Percentiles rank a stretch among this genome's conserved stretches.
These are phyloP conservation scores for Meredithiella fracta DNA, from an alignment of 2,329 filamentous ascomycete genomes.

Conservation along the genomic window DNA sequence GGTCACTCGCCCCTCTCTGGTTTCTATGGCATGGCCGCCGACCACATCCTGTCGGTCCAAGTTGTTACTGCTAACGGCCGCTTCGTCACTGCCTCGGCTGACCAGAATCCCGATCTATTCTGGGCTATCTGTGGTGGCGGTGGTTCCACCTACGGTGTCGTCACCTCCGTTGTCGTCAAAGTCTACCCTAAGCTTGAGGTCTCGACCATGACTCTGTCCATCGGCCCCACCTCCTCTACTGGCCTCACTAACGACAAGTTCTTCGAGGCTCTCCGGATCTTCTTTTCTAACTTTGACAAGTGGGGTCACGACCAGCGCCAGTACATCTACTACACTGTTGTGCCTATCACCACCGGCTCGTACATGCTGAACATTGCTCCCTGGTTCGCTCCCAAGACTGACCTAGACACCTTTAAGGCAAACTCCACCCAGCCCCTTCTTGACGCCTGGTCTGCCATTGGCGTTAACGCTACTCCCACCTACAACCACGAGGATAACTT, in stretches of 20 bases:
- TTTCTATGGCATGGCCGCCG: constrained; percentile 29
- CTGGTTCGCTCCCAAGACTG: constrained; percentile 18
- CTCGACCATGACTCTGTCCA: constrained; percentile 20
- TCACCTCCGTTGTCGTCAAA: constrained; percentile 24
- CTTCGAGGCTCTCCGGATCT: constrained; percentile 23
- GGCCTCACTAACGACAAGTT: constrained; percentile 22
- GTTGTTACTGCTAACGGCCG: constrained; percentile 31
- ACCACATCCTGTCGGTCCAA: constrained; percentile 32
- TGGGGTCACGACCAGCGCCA: constrained; percentile 15
- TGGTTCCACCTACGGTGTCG: constrained; percentile 28
- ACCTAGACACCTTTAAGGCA: constrained; percentile 21
- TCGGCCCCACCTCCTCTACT: constrained; percentile 21
- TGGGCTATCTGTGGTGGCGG: constrained; percentile 34
- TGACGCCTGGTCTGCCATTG: constrained; percentile 24
- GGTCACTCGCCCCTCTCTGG: constrained; percentile 31
- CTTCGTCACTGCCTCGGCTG: constrained; percentile 26
- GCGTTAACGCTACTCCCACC: constrained; percentile 20
- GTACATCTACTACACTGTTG: constrained; percentile 18
- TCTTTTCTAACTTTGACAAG: constrained; percentile 18
- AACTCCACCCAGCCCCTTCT: constrained; percentile 17
- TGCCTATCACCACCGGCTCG: constrained; percentile 16
- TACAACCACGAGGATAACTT: constrained; percentile 19
- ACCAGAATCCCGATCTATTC: constrained; percentile 29
- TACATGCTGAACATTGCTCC: constrained; percentile 21
- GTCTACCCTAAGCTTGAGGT: constrained; percentile 22